Evolutionary conservation across 352 stramenopile genomes (phyloP), one percentile per base, ranked within the genome.

Genomic region (Phytophthora citricola): DNA sequence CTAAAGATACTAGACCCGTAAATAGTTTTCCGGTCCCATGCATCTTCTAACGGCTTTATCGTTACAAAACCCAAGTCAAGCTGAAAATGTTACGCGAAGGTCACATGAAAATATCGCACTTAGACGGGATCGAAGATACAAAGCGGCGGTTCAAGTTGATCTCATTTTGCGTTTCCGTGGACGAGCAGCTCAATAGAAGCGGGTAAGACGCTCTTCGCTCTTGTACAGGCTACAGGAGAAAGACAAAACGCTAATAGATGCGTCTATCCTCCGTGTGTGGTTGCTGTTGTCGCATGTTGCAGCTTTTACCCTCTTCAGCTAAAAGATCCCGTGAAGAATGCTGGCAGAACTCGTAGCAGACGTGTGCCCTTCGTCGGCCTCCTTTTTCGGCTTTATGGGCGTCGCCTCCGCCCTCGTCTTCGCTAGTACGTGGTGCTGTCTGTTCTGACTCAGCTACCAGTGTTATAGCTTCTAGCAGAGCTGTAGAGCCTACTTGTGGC

Each of bases 381-480:
- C 97, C 73, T 99, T 99, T 90, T 99, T 99, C 74, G 98, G 98
- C 67, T 99, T 99, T 81, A 99, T 99, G 96, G 97, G 97, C 66
- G 97, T 99, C 14, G 97, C 97, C 59, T 91, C 90, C 53, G 93
- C 93, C 22, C 89, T 98, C 63, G 92, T 98, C 38, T 78, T 78
- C 59, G 69, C 69, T 39, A 78, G 69, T 78, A 66, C 65, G 69
- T 76, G 57, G 2, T 47, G 3, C 10, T 7, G 20, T 52, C 6
- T 26, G 11, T 34, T 34, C 2, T 34, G 31, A 34, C 8, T 34
- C 31, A 34, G 9, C 31, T 34, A 34, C 32, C 22, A 32, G 43
- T 17, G 8, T 26, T 17, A 15, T 46, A 26, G 17, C 17, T 20
- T 20, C 17, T 20, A 20, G 17, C 17, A 20, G 17, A 20, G 17